Conservation (phyloP, 192 early-diverging fungal species). For the Rhizophagus sp. region DNA sequence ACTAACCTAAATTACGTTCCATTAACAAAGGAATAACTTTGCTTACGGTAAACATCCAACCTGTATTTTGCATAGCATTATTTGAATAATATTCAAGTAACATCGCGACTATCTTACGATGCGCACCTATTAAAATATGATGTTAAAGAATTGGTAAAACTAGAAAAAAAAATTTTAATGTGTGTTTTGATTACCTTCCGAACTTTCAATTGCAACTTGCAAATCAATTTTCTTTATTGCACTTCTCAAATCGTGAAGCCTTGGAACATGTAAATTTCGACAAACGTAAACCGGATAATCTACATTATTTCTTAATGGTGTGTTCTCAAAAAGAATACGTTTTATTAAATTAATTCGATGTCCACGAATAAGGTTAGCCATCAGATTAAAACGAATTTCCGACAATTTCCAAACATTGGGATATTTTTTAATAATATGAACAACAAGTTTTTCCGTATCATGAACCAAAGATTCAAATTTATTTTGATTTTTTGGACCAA, state of each 20-base stretch:
- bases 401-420: neutral
- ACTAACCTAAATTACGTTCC: neutral
- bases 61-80: neutral
- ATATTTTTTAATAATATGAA: neutral
- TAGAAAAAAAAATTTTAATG: no score
- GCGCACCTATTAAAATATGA: no score
- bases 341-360: neutral
- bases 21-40: neutral
- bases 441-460: neutral
- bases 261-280: neutral
- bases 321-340: neutral
- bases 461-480: neutral
- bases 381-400: neutral
- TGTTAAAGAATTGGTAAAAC: no score
- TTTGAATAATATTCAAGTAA: constrained; percentile 11
- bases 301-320: neutral
- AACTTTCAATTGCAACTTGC: neutral
- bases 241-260: neutral
- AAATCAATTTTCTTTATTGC: neutral
- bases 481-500: neutral
- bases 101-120: neutral
- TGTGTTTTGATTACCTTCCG: neutral
- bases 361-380: neutral
- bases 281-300: neutral
- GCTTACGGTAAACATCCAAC: neutral